Base-by-base conservation (phyloP, 257 asterid species). In the Solanum pinnatisectum region DNA sequence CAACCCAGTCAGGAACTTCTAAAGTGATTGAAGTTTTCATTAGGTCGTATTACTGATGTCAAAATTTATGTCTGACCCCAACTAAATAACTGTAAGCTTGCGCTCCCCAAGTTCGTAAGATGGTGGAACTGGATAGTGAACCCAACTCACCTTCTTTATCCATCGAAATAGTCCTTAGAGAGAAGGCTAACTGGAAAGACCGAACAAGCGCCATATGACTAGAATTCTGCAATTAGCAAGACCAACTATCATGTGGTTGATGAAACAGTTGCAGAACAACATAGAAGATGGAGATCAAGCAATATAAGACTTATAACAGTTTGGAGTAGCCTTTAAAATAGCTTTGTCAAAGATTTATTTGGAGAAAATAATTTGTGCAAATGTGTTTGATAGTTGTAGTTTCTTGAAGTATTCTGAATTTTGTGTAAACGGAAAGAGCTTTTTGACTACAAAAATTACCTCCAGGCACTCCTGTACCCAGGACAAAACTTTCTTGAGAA, bases 111-210 rank as follows among this genome's bases (percentile, higher is more conserved):
- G 40, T 67, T 40, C n/a, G 18, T 68, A 63, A 46, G 56, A 65
- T 16, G 63, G 22, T 67, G 82, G 87, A 68, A 68, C 65, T 63
- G 35, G 68, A 87, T 27, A 22, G 42, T 39, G 83, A 89, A 84
- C 84, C 72, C 82, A 86, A 85, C 92, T 83, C 87, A 92, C 94
- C 94, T 84, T 90, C 91, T 52, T 81, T 89, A 63, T 91, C 91
- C 71, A 90, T 88, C 78, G 92, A 88, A 87, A 91, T 84, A 86
- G 88, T 87, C 89, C 92, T 88, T 11, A 92, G 91, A 89, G 94
- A 92, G 68, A 92, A 90, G 59, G 92, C 94, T 87, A 92, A 88
- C 91, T 92, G 94, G 84, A 92, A 91, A 71, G 92, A 91, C 76
- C 91, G 93, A 82, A 90, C 93, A 59, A 92, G 88, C 72, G 91